A percentile compares a stretch with the other conserved stretches of the same genome.
Conservation (phyloP, 2,329 filamentous ascomycete species). For the Alternaria ethzedia region DNA sequence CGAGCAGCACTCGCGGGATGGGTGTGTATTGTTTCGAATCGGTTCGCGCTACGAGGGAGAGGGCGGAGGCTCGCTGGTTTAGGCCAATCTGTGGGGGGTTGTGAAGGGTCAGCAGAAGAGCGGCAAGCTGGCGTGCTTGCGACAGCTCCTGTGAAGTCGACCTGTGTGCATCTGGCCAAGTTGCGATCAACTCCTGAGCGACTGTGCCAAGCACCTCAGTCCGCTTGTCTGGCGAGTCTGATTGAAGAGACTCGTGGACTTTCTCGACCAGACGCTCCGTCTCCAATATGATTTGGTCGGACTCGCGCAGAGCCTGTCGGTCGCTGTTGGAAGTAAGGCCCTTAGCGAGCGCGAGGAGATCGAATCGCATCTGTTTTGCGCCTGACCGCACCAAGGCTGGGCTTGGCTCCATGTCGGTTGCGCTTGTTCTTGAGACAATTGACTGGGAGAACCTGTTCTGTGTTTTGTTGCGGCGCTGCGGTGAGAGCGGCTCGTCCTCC, state of each 20-base stretch:
- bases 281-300: constrained; percentile 72
- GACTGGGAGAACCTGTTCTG: constrained; percentile 40
- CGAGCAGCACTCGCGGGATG: constrained; percentile 78
- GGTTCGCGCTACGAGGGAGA: constrained; percentile 32
- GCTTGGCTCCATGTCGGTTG: constrained; percentile 26
- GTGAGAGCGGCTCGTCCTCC: constrained; percentile 53
- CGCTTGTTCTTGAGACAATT: constrained; percentile 47
- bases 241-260: constrained; percentile 42
- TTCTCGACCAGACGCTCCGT: constrained; percentile 72
- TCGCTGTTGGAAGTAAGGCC: constrained; percentile 66
- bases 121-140: constrained; percentile 80
- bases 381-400: constrained; percentile 34
- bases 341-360: constrained; percentile 74
- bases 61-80: constrained; percentile 30
- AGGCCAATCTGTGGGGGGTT: constrained; percentile 54
- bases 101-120: constrained; percentile 79
- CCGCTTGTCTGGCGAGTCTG: constrained; percentile 41
- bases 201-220: constrained; percentile 34
- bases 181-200: constrained; percentile 35
- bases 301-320: constrained; percentile 69
- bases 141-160: constrained; percentile 60
- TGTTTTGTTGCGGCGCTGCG: constrained; percentile 35
- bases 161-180: constrained; percentile 61
- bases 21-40: constrained; percentile 50
- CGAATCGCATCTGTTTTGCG: constrained; percentile 60